Base-by-base conservation (phyloP, 106 monocot species). In the Apostasia shenzhenica region DNA sequence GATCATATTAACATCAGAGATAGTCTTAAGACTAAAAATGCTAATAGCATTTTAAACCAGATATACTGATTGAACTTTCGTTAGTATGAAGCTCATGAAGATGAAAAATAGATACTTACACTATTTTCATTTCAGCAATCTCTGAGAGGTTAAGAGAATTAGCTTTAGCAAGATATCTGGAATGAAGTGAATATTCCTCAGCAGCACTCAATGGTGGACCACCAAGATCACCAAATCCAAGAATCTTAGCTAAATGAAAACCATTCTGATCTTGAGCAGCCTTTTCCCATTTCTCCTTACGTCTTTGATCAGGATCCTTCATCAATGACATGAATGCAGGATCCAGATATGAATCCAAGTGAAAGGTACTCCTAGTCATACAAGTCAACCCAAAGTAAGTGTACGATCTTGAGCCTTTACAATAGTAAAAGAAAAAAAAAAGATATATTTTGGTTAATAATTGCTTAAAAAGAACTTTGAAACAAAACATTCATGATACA, bases 91-190 rank as follows among this genome's bases (percentile, higher is more conserved):
- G 26, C 26, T 26, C 26, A 26, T 26, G 26, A 26, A 26, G 26
- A 26, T 8, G 12, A n/a, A 51, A 11, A 45, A 53, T 7, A 80
- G 3, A 63, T 59, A 70, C 91, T 84, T 82, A 95, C 95, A 91
- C 75, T 76, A 95, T 93, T 79, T 99, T 99, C 99, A 99, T 99
- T 80, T 99, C 99, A 71, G 90, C 89, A 74, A 99, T 90, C 66
- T 99, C 99, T 40, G 99, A 87, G 51, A 93, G 90, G 87, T 83
- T 93, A 7, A 99, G 75, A 65, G 99, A 99, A 79, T 93, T 99
- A 38, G 99, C 99, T 77, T 93, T 99, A 55, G 99, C 79, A 71
- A 93, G 83, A 74, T 99, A 93, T 93, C 99, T 81, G 57, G 99
- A 76, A 83, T 99, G 99, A 78, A 99, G 99, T 61, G 93, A 93